Evolutionary conservation across 768 basidiomycete species (phyloP).

Genomic region (Thelephora ganbajun): DNA sequence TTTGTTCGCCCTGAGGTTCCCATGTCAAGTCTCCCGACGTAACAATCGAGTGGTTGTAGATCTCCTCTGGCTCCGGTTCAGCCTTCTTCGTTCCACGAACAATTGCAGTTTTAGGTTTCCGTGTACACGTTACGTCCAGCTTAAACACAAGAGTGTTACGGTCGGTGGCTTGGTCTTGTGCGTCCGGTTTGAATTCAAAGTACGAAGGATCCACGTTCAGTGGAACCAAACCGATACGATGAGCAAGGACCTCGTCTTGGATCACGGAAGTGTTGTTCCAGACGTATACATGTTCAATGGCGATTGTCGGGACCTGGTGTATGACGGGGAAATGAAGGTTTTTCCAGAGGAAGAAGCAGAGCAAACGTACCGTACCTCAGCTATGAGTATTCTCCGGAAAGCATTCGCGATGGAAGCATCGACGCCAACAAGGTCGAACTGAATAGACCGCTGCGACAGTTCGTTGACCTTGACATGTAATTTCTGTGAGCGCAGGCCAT

Average conservation of each 20-base stretch:
- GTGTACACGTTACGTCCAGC: constrained; percentile 52
- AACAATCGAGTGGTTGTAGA: constrained; percentile 64
- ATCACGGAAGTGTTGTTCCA: constrained; percentile 94
- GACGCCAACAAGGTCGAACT: constrained; percentile 91
- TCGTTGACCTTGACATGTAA: constrained; percentile 63
- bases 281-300: constrained; percentile 81
- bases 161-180: constrained; percentile 54
- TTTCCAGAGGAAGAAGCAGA: neutral
- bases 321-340: neutral
- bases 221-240: constrained; percentile 86
- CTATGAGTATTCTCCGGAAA: constrained; percentile 80
- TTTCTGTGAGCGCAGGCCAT: constrained; percentile 37
- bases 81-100: constrained; percentile 13
- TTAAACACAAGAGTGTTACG: constrained; percentile 83
- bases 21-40: constrained; percentile 57
- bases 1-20: constrained; percentile 76
- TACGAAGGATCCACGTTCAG: constrained; percentile 72
- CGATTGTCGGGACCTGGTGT: constrained; percentile 74
- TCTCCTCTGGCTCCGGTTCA: constrained; percentile 35
- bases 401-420: constrained; percentile 97
- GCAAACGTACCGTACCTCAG: constrained; percentile 49
- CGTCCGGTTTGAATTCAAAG: constrained; percentile 34
- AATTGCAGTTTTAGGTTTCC: constrained; percentile 36
- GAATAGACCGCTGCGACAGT: constrained; percentile 71
- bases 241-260: constrained; percentile 85